phyloP scores from a whole-genome alignment of 139 green algal species.

The Picochlorum sp. region DNA sequence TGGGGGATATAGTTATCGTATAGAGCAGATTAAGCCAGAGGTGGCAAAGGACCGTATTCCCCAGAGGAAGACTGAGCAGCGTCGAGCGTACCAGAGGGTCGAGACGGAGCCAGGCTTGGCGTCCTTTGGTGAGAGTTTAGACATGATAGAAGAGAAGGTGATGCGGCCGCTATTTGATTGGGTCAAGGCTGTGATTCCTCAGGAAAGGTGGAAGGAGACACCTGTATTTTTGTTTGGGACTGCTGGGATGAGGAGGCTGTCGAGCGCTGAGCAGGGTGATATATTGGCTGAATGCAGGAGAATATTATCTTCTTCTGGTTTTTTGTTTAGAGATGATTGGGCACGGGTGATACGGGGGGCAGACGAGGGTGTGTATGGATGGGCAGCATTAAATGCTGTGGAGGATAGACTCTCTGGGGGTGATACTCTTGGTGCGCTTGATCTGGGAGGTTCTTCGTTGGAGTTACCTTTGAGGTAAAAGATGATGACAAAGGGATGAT shows the following conservation, averaged over 20 bases:
- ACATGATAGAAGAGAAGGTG: conserved; percentile 1
- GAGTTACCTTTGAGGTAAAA: conserved; percentile 44
- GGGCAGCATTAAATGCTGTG: conserved; percentile 72
- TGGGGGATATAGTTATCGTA: conserved; percentile 5
- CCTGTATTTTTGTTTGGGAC: conserved; percentile 72
- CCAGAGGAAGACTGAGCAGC: conserved; percentile 8
- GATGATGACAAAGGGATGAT: neutral
- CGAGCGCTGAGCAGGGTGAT: conserved; percentile 8
- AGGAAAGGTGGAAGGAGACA: conserved; percentile 15
- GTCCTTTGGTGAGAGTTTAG: conserved; percentile 31
- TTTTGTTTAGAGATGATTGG: conserved; percentile 63
- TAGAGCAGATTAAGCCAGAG: conserved; percentile 7
- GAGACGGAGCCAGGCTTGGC: conserved; percentile 82
- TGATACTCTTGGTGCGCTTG: conserved; percentile 53
- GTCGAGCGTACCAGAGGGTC: conserved; percentile 68
- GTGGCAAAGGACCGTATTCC: conserved; percentile 19
- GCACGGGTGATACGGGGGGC: conserved; percentile 64
- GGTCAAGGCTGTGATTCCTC: conserved; percentile 64
- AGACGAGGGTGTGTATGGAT: conserved; percentile 80
- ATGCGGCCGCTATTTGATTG: conserved; percentile 71
- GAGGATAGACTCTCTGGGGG: conserved; percentile 7
- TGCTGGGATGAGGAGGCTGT: conserved; percentile 59
- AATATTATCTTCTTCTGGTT: conserved; percentile 30
- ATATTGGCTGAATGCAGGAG: conserved; percentile 34
- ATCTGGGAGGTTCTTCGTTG: conserved; percentile 72